phyloP scores from a whole-genome alignment of 768 basidiomycete genomes.

The Gautieria morchelliformis region DNA sequence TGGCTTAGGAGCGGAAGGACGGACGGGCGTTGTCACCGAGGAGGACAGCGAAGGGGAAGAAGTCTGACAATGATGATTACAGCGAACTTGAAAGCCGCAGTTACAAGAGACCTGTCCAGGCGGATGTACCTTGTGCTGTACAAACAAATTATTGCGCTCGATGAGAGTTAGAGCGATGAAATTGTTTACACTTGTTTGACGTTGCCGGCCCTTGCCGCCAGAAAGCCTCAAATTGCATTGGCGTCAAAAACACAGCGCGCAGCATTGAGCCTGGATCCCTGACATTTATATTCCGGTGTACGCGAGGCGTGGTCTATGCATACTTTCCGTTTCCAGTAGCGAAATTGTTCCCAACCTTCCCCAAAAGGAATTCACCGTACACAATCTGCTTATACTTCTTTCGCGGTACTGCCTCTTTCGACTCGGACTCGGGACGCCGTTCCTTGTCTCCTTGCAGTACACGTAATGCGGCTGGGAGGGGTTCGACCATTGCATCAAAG shows the following conservation, averaged over 20 bases:
- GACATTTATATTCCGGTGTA: background rate
- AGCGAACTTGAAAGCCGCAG: background rate
- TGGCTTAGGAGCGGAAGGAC: background rate
- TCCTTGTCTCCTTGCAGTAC: conserved; percentile 12
- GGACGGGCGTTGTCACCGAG: background rate
- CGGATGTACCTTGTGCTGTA: background rate
- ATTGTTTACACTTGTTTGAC: background rate
- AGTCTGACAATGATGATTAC: background rate
- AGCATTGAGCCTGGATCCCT: background rate
- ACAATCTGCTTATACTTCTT: conserved; percentile 38
- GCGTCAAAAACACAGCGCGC: background rate
- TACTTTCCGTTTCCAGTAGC: conserved; percentile 16
- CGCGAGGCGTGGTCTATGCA: background rate
- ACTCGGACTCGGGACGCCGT: background rate
- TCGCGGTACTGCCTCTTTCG: background rate
- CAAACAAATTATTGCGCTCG: background rate
- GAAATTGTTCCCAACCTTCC: conserved; percentile 72
- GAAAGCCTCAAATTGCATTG: background rate
- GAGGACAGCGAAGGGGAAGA: background rate
- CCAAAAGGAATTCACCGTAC: conserved; percentile 72
- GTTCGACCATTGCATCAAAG: conserved; percentile 59
- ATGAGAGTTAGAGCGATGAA: background rate
- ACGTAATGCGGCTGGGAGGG: conserved; percentile 52
- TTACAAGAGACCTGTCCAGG: background rate
- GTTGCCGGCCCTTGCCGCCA: background rate